Evolutionary conservation across 306 rosid genomes (phyloP).

Genomic region (Casuarina glauca): DNA sequence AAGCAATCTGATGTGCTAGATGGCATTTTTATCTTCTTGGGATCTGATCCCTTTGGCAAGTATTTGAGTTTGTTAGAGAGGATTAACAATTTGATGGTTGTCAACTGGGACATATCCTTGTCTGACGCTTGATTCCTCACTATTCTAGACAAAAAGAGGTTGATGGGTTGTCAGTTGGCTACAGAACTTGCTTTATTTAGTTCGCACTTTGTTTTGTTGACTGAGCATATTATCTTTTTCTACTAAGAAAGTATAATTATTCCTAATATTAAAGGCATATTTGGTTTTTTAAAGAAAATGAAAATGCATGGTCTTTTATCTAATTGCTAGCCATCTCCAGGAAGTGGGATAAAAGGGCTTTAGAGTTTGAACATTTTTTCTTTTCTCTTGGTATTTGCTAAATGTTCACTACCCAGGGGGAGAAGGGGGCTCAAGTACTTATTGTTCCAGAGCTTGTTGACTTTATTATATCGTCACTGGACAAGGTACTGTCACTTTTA

Average conservation of each 20-base stretch:
- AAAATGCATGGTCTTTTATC: not conserved
- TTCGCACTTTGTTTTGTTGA: not conserved
- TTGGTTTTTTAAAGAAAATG: not conserved
- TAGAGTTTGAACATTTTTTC: not conserved
- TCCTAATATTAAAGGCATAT: too few relatives aligned
- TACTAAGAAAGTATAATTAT: not conserved
- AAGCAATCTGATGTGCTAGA: not conserved
- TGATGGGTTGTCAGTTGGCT: not conserved
- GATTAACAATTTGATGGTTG: not conserved
- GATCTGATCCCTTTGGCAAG: slow-evolving; percentile 1
- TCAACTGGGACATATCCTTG: not conserved
- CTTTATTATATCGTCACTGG: slow-evolving; percentile 61
- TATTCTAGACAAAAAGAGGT: not conserved
- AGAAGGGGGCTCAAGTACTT: slow-evolving; percentile 79
- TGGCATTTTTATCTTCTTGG: not conserved
- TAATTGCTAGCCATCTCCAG: not conserved
- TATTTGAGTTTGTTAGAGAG: not conserved
- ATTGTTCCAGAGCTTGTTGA: slow-evolving; percentile 87
- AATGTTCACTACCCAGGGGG: slow-evolving; percentile 57
- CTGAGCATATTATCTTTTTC: not conserved
- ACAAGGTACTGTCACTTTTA: slow-evolving; percentile 57
- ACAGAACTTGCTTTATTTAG: not conserved
- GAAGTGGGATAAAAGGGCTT: not conserved
- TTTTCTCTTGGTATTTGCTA: not conserved
- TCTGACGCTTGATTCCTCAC: not conserved